Percentiles rank a stretch among this genome's conserved stretches.
Evolutionary conservation across 139 green algal species (phyloP).

Genomic region (Micractinium conductrix): DNA sequence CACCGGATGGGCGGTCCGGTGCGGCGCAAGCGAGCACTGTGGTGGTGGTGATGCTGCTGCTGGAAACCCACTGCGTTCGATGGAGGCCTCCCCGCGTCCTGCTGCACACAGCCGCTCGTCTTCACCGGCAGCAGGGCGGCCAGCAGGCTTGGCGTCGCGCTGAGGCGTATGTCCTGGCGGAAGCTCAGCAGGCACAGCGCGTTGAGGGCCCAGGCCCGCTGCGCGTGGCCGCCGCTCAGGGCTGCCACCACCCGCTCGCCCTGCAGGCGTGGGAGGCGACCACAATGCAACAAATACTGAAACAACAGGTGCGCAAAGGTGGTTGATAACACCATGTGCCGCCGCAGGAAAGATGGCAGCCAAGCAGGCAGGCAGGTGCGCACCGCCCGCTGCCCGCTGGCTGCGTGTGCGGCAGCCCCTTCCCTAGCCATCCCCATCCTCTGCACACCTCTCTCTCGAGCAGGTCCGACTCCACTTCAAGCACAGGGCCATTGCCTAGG

Average conservation of each 20-base stretch:
- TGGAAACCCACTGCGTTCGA: too few relatives aligned
- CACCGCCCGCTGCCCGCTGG: too few relatives aligned
- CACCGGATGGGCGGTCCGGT: too few relatives aligned
- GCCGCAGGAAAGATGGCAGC: not conserved
- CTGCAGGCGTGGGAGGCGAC: not conserved
- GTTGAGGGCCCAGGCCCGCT: constrained; percentile 31
- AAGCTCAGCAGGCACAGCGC: constrained; percentile 27
- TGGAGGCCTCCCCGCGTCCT: too few relatives aligned
- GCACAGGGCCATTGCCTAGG: not conserved
- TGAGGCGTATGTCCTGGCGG: not conserved
- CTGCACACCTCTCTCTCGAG: constrained; percentile 13
- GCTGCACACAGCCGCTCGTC: too few relatives aligned
- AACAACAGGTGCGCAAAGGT: too few relatives aligned
- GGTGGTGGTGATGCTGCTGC: too few relatives aligned
- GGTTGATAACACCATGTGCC: not conserved
- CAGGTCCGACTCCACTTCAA: not conserved
- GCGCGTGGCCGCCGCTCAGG: not conserved
- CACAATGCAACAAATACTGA: too few relatives aligned
- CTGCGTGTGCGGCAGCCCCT: too few relatives aligned
- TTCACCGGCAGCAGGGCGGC: constrained; percentile 25
- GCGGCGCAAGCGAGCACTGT: too few relatives aligned
- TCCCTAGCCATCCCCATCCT: too few relatives aligned
- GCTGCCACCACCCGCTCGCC: constrained; percentile 5
- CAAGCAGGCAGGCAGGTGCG: too few relatives aligned
- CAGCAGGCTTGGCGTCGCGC: constrained; percentile 6